A percentile compares a stretch with the other conserved stretches of the same genome.
phyloP scores from a whole-genome alignment of 73 alveolate genomes.

The Breviolum minutum region DNA sequence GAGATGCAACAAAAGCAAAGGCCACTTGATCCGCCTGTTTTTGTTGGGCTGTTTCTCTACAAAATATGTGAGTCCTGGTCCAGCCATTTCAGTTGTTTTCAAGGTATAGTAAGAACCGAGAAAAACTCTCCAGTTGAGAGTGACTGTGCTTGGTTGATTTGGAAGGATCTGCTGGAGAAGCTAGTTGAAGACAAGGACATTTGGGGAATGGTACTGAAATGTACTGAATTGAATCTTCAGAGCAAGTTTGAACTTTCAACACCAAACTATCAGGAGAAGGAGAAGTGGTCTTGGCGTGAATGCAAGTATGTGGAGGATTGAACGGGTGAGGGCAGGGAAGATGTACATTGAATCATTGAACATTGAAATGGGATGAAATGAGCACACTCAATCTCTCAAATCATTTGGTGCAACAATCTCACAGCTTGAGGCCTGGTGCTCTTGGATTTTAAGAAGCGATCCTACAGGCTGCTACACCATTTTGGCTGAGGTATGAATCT shows the following conservation, averaged over 20 bases:
- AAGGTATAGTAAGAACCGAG: background rate
- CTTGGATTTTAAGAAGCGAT: conserved; percentile 41
- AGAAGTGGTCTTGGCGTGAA: conserved; percentile 71
- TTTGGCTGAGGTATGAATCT: conserved; percentile 29
- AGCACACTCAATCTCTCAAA: background rate
- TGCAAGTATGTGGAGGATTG: conserved; percentile 34
- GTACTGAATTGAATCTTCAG: background rate
- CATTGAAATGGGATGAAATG: background rate
- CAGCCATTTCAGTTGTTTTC: too few species aligned
- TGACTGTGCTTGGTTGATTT: background rate
- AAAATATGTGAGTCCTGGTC: too few species aligned
- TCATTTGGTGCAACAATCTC: background rate
- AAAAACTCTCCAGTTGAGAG: background rate
- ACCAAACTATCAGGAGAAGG: background rate
- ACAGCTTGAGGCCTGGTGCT: conserved; percentile 47
- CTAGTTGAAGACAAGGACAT: conserved; percentile 3
- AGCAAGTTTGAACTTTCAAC: background rate
- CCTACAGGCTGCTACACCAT: conserved; percentile 64
- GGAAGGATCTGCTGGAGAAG: conserved; percentile 40
- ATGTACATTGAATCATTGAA: background rate
- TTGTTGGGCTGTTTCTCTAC: too few species aligned
- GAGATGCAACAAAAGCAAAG: conserved; percentile 75
- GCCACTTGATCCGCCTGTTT: background rate
- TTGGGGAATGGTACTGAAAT: background rate
- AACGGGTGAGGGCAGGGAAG: background rate